Percentiles rank a stretch among this genome's conserved stretches.
These are phyloP conservation scores for Cystofilobasidium macerans DNA, from an alignment of 768 basidiomycete genomes.

Conservation along the genomic window DNA sequence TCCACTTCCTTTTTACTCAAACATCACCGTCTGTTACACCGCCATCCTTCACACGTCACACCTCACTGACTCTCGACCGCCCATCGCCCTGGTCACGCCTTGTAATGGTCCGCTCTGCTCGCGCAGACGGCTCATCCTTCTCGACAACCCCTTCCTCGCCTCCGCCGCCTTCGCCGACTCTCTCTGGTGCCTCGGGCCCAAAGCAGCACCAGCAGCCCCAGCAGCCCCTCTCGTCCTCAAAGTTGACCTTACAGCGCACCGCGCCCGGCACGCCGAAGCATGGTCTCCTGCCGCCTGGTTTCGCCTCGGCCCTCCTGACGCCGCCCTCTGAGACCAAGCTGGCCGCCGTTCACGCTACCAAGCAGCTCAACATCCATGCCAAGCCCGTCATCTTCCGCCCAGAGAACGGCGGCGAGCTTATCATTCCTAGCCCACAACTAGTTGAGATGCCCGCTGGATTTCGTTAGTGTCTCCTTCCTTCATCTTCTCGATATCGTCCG, in stretches of 20 bases:
- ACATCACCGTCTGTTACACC: too few relatives aligned
- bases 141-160: slow-evolving; percentile 10
- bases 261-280: slow-evolving; percentile 7
- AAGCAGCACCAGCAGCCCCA: too few relatives aligned
- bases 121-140: neutral
- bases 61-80: neutral
- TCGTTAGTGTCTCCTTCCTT: neutral
- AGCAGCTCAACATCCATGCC: neutral
- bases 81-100: neutral
- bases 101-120: neutral
- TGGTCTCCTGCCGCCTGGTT: neutral
- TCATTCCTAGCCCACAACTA: neutral
- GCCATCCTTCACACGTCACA: too few relatives aligned
- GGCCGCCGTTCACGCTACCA: neutral
- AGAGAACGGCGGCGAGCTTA: neutral
- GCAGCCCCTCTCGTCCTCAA: neutral
- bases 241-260: neutral
- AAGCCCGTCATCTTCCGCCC: too few relatives aligned
- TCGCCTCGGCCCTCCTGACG: slow-evolving; percentile 1
- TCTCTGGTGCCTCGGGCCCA: neutral
- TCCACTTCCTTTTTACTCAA: neutral
- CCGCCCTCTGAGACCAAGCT: neutral
- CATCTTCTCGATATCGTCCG: too few relatives aligned
- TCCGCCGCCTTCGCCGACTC: slow-evolving; percentile 2
- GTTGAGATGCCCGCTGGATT: neutral